Base-by-base conservation (phyloP, 2,329 filamentous ascomycete genomes). In the Chalara sp. region DNA sequence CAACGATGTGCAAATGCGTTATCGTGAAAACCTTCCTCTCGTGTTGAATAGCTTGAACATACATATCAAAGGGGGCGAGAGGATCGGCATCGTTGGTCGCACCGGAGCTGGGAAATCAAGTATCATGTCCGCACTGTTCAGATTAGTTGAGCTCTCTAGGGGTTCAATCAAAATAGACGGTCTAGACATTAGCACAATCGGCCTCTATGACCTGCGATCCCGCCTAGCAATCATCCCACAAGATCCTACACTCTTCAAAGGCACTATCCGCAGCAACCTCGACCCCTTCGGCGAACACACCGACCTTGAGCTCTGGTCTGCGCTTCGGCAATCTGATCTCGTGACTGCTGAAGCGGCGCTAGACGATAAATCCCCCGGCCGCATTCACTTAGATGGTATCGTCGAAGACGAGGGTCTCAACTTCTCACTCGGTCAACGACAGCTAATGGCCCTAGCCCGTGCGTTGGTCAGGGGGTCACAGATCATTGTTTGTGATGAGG, bases 401-500 rank as follows among this genome's bases (percentile, higher is more conserved):
- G 92, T 97, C 2, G 90, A 96, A 61, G 93, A 97, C 65, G 92
- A 96, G 70, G 93, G 93, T 0, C 78, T 96, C 54, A 97, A 97
- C 70, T 96, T 96, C 74, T 95, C 89, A 0, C 83, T 97, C 7
- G 92, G 92, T 6, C 92, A 97, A 71, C 83, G 93, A 3, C 93
- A 97, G 69, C 80, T 97, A 46, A 95, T 97, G 87, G 93, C 93
- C 1, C 77, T 99, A 1, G 91, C 91, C 0, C 84, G 93, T 1
- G 93, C 93, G 0, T 80, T 99, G 2, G 92, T 97, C 5, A 84
- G 92, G 37, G 83, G 85, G 42, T 87, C 85, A 1, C 89, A 87
- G 60, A 96, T 97, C 69, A 96, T 97, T 61, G 85, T 99, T 46
- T 96, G 92, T 68, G 93, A 99, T 72, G 93, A 99, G 69, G 93